Base-by-base conservation (phyloP, 2,329 filamentous ascomycete species). In the Exophiala mesophila region DNA sequence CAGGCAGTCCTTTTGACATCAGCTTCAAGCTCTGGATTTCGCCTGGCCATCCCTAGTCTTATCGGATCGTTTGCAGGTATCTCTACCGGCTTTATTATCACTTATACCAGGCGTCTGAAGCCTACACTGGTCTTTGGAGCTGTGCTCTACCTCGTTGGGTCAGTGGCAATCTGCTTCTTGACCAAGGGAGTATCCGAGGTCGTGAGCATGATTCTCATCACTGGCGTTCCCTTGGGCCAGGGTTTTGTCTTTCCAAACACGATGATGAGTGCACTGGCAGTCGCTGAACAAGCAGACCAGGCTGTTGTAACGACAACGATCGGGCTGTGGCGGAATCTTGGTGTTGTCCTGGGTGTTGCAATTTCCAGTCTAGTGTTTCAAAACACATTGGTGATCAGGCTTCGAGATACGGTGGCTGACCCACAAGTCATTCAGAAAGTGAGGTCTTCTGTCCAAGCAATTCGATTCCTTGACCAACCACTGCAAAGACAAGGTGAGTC, bases 1-100 rank as follows among this genome's bases (percentile, higher is more conserved):
- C 86, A 90, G 63, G 84, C 82, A 5, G 80, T 83, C 15, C 20
- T 47, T 20, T 26, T 50, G 18, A 41, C 39, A 17, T 41, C 39
- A 20, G 44, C 47, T 16, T 19, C 47, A 5, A 18, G 19, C 13
- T 47, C 47, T 30, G 47, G 47, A 5, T 47, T 50, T 36, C 44
- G 44, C 15, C 40, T 50, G 12, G 47, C 40, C 10, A 17, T 50
- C 15, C 47, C 47, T 7, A 47, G 39, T 31, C 39, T 50, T 7
- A 20, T 42, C 3, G 57, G 65, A 13, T 68, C 64, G 2, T 50
- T 67, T 18, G 66, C 62, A 34, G 66, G 65, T 13, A 63, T 70
- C 8, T 62, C 59, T 4, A 58, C 63, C 9, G 66, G 67, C 17
- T 66, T 68, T 52, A 66, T 67, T 44, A 69, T 70, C 59, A 68